Evolutionary conservation across 2,329 filamentous ascomycete genomes (phyloP), one percentile per base, ranked within the genome.

Genomic region (Exophiala xenobiotica): DNA sequence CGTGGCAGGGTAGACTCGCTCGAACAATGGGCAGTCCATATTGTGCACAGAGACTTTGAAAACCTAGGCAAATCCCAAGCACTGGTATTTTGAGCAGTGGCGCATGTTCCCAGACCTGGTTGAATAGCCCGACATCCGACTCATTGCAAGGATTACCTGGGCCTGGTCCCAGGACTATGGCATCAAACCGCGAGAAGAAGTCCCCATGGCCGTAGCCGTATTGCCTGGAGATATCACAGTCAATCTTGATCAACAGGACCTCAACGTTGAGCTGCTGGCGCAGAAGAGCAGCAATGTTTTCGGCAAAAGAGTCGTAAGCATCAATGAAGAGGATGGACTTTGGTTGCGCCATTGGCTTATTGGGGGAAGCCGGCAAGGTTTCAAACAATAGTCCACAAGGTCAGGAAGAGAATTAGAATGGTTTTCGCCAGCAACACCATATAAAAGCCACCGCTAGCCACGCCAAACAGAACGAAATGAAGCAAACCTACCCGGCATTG

Each of bases 291-390:
- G 95, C 83, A 63, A 97, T 93, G 72, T 96, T 97, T 72, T 95
- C 91, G 49, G 90, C 89, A 71, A 96, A 99, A 35, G 91, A 96
- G 74, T 99, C 93, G 71, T 95, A 95, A 56, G 92, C 91, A 69
- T 97, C 93, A 61, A 99, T 78, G 71, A 95, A 96, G 57, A 97
- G 81, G 56, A 97, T 39, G 9, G 55, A 52, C 31, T 35, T 35
- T 20, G 27, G 35, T 27, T 45, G 38, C 14, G 41, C 12, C 29
- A 45, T 54, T 47, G 49, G 55, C 22, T 41, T 38, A 29, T 12
- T 22, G 20, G 14, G 1, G 8, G 14, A 6, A 39, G 19, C 11
- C 19, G 23, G 2, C n/a, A 35, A 12, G 12, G 31, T 35, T 16
- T 35, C 31, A 35, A 8, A 35, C n/a, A n/a, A n/a, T n/a, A n/a